phyloP scores from a whole-genome alignment of 768 basidiomycete species.

The Exsudoporus frostii region DNA sequence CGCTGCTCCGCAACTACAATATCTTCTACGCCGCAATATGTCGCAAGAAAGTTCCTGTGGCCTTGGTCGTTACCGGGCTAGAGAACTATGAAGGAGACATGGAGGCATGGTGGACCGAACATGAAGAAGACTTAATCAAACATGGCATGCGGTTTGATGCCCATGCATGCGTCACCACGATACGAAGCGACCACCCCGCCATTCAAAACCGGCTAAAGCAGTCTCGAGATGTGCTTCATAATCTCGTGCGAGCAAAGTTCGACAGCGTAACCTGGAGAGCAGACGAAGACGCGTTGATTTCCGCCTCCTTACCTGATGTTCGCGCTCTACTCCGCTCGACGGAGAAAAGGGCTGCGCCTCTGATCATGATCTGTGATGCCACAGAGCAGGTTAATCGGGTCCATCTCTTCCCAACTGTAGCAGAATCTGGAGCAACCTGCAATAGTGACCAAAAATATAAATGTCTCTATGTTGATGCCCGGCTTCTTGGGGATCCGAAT shows the following conservation, averaged over 20 bases:
- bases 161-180: constrained; percentile 41
- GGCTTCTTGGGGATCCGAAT: not conserved
- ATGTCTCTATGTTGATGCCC: constrained; percentile 10
- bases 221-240: constrained; percentile 20
- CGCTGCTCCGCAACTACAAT: constrained; percentile 28
- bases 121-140: constrained; percentile 29
- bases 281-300: constrained; percentile 15
- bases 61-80: constrained; percentile 35
- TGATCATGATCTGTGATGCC: constrained; percentile 18
- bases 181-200: constrained; percentile 23
- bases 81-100: constrained; percentile 34
- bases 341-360: constrained; percentile 10
- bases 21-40: constrained; percentile 30
- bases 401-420: constrained; percentile 1
- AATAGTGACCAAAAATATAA: constrained; percentile 11
- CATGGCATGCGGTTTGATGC: constrained; percentile 37
- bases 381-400: not conserved
- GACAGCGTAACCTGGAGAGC: constrained; percentile 21
- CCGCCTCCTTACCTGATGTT: constrained; percentile 21
- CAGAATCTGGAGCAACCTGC: not conserved
- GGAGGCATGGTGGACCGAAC: constrained; percentile 38
- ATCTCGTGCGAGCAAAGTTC: constrained; percentile 15
- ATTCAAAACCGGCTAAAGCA: constrained; percentile 19
- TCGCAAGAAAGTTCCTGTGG: constrained; percentile 30
- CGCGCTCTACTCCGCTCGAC: constrained; percentile 11